Evolutionary conservation across 2,329 filamentous ascomycete genomes (phyloP), one percentile per base, ranked within the genome.

Genomic region (Falciphora oryzae): DNA sequence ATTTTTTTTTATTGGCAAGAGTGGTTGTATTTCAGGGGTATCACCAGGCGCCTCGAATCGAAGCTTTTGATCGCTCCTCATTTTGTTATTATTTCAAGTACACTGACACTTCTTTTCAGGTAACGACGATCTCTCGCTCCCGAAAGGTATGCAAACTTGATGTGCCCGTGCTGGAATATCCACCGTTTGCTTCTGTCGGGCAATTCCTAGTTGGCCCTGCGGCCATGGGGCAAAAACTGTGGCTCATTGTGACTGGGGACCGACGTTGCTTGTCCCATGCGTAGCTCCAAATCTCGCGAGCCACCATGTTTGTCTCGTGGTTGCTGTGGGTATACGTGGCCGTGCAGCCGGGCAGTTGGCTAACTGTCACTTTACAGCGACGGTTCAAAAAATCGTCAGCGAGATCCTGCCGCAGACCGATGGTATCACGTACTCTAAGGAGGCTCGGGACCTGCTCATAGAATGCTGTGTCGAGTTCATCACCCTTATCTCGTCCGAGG

Each of bases 381-480:
- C 87, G 7, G 87, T 89, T n/a, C 86, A 89, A 72, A 89, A 89
- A 78, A 99, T 99, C 69, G 94, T 99, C 70, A 89, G 89, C 65
- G 95, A 99, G 76, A 97, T 99, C 72, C 85, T 99, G 1, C 88
- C 92, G 1, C 80, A 89, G 0, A 86, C 89, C 61, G 79, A 76
- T 18, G 92, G 92, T 62, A 85, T 96, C 67, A 89, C 91, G 1
- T 98, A 98, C 75, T 92, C 93, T 58, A 97, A 97, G 76, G 95
- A 99, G 72, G 93, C 94, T 16, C 89, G 95, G 66, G 95, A 99
- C 74, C 83, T 98, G 3, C 83, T 99, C 63, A 99, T 99, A 72
- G 95, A 98, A 80, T 98, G 95, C 80, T 99, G 95, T 74, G 94
- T 99, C 73, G 95, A 99, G 77, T 99, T 99, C 77, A 97, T 99